Percentiles rank a stretch among this genome's conserved stretches.
Evolutionary conservation across 257 asterid species (phyloP).

Genomic region (Solanum pinnatisectum): DNA sequence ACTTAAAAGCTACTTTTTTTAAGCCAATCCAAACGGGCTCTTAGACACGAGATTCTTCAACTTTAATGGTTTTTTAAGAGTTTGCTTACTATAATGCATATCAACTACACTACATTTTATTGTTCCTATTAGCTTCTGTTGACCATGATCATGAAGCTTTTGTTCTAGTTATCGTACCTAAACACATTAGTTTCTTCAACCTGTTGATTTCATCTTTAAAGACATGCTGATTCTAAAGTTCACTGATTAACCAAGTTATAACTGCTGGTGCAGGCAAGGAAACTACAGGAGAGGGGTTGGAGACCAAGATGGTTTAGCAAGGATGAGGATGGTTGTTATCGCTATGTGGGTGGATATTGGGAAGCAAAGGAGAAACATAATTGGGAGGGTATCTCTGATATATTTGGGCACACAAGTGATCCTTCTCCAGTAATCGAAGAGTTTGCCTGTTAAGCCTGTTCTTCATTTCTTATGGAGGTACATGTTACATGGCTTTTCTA

Average conservation of each 20-base stretch:
- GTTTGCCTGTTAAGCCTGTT: background rate
- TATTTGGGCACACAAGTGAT: constrained; percentile 60
- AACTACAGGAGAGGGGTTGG: constrained; percentile 95
- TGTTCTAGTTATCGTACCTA: background rate
- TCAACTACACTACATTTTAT: background rate
- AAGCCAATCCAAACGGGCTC: too few relatives aligned
- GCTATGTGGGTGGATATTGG: constrained; percentile 82
- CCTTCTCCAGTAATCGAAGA: constrained; percentile 4
- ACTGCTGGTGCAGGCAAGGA: constrained; percentile 64
- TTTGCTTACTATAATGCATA: background rate
- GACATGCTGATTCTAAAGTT: background rate
- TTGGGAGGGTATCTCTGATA: constrained; percentile 74
- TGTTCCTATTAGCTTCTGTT: background rate
- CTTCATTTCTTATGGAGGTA: background rate
- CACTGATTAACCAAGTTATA: background rate
- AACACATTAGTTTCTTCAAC: background rate
- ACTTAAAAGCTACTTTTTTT: too few relatives aligned
- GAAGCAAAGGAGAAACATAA: constrained; percentile 70
- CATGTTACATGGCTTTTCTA: background rate
- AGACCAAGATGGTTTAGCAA: constrained; percentile 81
- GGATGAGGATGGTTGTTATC: constrained; percentile 82
- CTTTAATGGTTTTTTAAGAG: background rate
- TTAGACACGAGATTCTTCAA: background rate
- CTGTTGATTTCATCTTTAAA: background rate
- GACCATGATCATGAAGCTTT: background rate